Evolutionary conservation across 495 filamentous ascomycete species (phyloP), one percentile per base, ranked within the genome.

Genomic region (Monascus purpureus): DNA sequence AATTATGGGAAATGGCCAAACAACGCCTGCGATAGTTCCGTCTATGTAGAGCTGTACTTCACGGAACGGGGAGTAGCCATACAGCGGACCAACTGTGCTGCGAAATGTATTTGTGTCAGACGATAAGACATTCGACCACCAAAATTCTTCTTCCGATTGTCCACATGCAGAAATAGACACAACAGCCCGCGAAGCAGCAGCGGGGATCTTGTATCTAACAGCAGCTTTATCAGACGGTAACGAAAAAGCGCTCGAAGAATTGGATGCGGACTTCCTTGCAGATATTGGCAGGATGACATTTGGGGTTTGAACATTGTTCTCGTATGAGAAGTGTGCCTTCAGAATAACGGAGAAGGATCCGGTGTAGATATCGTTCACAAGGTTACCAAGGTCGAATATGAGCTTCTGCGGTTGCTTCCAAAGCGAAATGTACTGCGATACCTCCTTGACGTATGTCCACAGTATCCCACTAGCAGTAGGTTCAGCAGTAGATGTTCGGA

Each of bases 401-500:
- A 90, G 47, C 49, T 75, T 86, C 42, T 86, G 82, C 0, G 67
- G 59, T 18, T 65, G 26, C 19, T 65, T 65, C 68, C 81, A 80
- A 12, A 93, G 59, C 3, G 67, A 53, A 11, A 79, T 60, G 52
- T 75, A 88, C 35, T 75, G 63, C 0, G 80, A 78, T 72, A 87
- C 77, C 40, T 93, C 85, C 50, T 93, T 93, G 35, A 77, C 60
- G 36, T 90, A 88, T 2, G 76, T 79, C 76, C 66, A 76, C 4
- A 63, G 41, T 31, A 92, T 88, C 1, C 85, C 84, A 27, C 66
- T 63, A 2, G 43, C 30, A 0, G 72, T 82, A 2, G 86, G 86
- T 54, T 93, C 80, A 0, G 84, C 83, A 4, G 86, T 94, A 8
- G 82, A 88, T 2, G 86, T 92, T 15, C 86, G 64, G 61, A 78